Base-by-base conservation (phyloP, 306 rosid genomes). In the Vicia sativa region DNA sequence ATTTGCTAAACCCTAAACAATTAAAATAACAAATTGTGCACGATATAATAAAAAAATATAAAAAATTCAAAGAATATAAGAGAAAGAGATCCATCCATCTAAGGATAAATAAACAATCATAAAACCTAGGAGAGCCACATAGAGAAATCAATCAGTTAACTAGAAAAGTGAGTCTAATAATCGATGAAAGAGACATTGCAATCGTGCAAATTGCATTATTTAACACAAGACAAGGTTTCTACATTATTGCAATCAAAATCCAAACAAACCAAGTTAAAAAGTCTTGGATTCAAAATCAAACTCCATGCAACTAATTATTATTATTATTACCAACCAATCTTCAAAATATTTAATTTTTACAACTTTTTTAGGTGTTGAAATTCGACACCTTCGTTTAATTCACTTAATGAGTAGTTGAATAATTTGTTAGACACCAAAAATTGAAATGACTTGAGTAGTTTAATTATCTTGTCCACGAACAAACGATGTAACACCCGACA, bases 331-430 rank as follows among this genome's bases (percentile, higher is more conserved):
- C 55, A 43, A 34, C 76, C 41, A 70, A 38, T 14, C 52, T 72
- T 44, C 50, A 57, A 76, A 62, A 6, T 13, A 56, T 63, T 63
- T 49, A 48, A 68, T 41, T 21, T 62, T 65, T 16, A 29, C 77
- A 50, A 65, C 82, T 69, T 74, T 74, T 77, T 77, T 73, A 57
- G 77, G 62, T 65, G 82, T 77, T 77, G 87, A 77, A 79, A 77
- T 59, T 63, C 67, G 41, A 60, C 48, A 42, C n/a, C 7, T 43
- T 69, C 15, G 72, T 65, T 83, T 65, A 73, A 65, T 65, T 54
- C 67, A 18, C 35, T n/a, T 9, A 5, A 41, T 69, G 16, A 42
- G 59, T 63, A 49, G 73, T 62, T 74, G 76, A 82, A 67, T 65
- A 42, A 77, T 65, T 72, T 65, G 76, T 25, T 42, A 57, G 77